Base-by-base conservation (phyloP, 495 filamentous ascomycete genomes). In the Glutinoglossum americanum region DNA sequence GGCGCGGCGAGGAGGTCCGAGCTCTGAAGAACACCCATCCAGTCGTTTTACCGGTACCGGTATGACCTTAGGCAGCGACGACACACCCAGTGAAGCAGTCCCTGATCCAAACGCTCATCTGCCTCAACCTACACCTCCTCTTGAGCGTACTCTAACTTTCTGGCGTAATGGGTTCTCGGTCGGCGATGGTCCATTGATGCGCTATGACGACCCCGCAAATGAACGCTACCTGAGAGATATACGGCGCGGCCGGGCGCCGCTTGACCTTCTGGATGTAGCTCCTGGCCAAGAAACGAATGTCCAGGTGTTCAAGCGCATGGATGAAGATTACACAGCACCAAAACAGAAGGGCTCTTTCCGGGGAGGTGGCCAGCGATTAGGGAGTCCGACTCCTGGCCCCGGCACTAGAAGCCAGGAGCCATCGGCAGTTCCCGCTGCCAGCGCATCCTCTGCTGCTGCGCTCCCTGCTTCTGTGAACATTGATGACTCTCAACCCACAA, bases 161-260 rank as follows among this genome's bases (percentile, higher is more conserved):
- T 98, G 92, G 92, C 72, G 76, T 15, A 85, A 98, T 68, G 92
- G 92, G 1, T 95, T 97, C 64, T 94, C 87, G 49, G 81, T 98
- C 37, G 93, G 96, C 61, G 89, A 97, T 64, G 92, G 92, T 21
- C 80, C 83, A n/a, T 80, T 98, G 9, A 88, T 80, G 64, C 80
- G 84, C 33, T 89, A 87, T 57, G 86, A 94, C 62, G 89, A 97
- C 66, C 88, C 92, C 17, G 78, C 78, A 6, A 94, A 96, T 64
- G 80, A 81, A 21, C 79, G 79, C 27, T 85, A 88, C 56, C 72
- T 98, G 23, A 75, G 83, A 30, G 82, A 87, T 69, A 98, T 98
- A 64, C 80, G 88, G 56, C 75, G 80, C 39, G 93, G 93, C 26
- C 80, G 85, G 30, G 92, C 92, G 0, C 92, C 92, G 30, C 72